Percentiles rank a stretch among this genome's conserved stretches.
Evolutionary conservation across 78 protist genomes (phyloP).

Genomic region (Polysphondylium violaceum): DNA sequence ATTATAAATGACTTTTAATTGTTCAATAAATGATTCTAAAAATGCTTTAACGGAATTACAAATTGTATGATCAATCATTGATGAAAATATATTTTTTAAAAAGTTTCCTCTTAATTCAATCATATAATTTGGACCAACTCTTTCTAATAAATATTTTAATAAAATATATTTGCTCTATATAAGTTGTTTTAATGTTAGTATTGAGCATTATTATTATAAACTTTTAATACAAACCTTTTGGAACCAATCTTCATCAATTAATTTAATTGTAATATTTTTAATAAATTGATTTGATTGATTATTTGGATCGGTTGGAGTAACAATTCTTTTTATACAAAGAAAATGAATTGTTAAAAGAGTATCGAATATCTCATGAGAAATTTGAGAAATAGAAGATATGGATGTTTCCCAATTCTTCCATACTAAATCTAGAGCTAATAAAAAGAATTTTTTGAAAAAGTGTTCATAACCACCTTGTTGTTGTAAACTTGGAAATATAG

Average conservation of each 20-base stretch:
- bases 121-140: conserved; percentile 48
- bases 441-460: conserved; percentile 3
- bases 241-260: conserved; percentile 70
- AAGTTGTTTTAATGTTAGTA: background rate
- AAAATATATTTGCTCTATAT: conserved; percentile 46
- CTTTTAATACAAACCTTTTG: conserved; percentile 12
- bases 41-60: conserved; percentile 48
- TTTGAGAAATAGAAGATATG: conserved; percentile 8
- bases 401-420: conserved; percentile 74
- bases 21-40: conserved; percentile 40
- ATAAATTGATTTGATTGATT: conserved; percentile 21
- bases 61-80: conserved; percentile 77
- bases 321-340: background rate
- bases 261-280: conserved; percentile 12
- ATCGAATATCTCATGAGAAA: conserved; percentile 38
- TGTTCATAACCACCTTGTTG: conserved; percentile 36
- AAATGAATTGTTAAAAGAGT: conserved; percentile 17
- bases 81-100: conserved; percentile 30
- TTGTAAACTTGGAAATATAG: background rate
- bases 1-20: background rate
- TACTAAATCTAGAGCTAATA: conserved; percentile 19
- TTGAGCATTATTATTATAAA: background rate
- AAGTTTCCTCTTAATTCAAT: conserved; percentile 33
- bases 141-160: conserved; percentile 21
- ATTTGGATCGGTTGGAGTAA: background rate